Evolutionary conservation across 352 stramenopile genomes (phyloP), one percentile per base, ranked within the genome.

Genomic region (Phytopythium boreale): DNA sequence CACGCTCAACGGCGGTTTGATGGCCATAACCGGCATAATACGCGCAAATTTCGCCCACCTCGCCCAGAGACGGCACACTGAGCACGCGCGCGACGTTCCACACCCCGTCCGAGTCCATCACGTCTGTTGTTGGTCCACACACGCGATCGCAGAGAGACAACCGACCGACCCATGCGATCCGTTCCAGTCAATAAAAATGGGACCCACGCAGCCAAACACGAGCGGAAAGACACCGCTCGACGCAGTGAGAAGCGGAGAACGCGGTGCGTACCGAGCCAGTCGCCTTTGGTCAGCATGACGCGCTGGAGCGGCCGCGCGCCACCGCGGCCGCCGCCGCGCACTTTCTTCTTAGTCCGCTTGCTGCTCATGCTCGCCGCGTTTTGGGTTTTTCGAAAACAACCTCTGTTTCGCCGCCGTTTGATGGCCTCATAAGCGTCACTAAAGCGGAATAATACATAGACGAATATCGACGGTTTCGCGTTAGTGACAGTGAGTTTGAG

Each of bases 11-110:
- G 39, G 39, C 39, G 15, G 4, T 46, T 46, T n/a, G 39, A n/a
- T 7, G 39, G 12, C 39, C 12, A 2, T 29, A 19, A 9, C 4
- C n/a, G 19, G 11, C 29, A 34, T 7, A 3, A 34, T 34, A 34
- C 29, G 29, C 29, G 29, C 5, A 24, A 1, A 26, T n/a, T 50
- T 46, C 43, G 27, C 41, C 17, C 11, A 77, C 71, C 55, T 75
- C 61, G 20, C 59, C 63, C 3, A 59, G 27, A 3, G 76, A 74
- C 41, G 31, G 64, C 11, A 77, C 51, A 17, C 62, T 68, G 37
- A 87, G 57, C 43, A 89, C 75, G 52, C 75, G 75, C 46, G 80
- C 82, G 24, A 88, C 80, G 53, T 91, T 91, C 82, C 82, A 91
- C 41, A 85, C 73, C 22, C 79, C 82, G 59, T 86, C 80, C 55